Evolutionary conservation across 2,329 filamentous ascomycete genomes (phyloP), one percentile per base, ranked within the genome.

Genomic region (Cladophialophora immunda): DNA sequence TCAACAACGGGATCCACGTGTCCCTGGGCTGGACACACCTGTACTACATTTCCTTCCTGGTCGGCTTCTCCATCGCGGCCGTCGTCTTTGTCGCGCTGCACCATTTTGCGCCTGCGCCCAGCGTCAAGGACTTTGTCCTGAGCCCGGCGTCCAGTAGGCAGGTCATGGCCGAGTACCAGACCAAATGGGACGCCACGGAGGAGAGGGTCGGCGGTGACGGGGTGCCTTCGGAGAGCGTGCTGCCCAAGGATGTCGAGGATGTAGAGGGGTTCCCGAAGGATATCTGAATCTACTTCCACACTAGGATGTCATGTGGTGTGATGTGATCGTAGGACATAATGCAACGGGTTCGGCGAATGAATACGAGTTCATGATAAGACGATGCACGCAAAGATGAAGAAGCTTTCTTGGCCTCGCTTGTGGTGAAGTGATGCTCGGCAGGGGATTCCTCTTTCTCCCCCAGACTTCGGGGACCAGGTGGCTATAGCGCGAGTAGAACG

Each of bases 31-130:
- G 78, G 70, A 78, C 76, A 4, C 72, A 77, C 22, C 65, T 82
- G 2, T 81, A 81, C 71, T 79, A 82, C 62, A 73, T 82, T n/a
- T 78, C 79, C 0, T 82, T 78, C 66, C 75, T 78, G 3, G 71
- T 81, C 1, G 81, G 81, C 0, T 76, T 81, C 56, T 73, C 73
- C 4, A 79, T 81, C 53, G 78, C 77, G 64, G 79, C 81, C 65
- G 66, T 76, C 1, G 69, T 78, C 22, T 71, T 68, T 29, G 47
- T 65, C 19, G 67, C 50, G 7, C 57, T 70, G 19, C 65, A 71
- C 36, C 53, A 62, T 27, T 53, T 71, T 45, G 62, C 70, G 55
- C 69, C 69, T 1, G 67, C 65, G 1, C 63, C 38, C 7, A 36
- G 5, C 19, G 55, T 68, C 56, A 65, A 64, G 58, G 68, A 63